Conservation (phyloP, 2,329 filamentous ascomycete species). For the Trichoderma koningiopsis region DNA sequence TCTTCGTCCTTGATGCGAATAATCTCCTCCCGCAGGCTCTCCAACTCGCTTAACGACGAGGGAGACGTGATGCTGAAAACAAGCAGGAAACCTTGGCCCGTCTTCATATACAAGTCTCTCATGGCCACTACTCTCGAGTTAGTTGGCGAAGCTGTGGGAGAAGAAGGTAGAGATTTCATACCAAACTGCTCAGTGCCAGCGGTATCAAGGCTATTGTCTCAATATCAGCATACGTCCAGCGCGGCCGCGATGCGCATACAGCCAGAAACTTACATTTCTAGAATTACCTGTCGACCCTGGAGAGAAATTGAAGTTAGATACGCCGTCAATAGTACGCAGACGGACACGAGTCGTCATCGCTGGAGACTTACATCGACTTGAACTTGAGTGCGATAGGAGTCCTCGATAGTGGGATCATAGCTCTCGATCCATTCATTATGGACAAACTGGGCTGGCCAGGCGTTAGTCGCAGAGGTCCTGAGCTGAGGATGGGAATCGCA, state of each 20-base stretch:
- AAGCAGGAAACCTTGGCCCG: constrained; percentile 85
- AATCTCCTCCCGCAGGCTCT: constrained; percentile 83
- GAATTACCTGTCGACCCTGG: constrained; percentile 81
- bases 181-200: constrained; percentile 92
- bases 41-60: constrained; percentile 80
- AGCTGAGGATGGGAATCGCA: background rate
- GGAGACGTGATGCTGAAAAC: constrained; percentile 89
- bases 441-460: constrained; percentile 75
- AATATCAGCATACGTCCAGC: background rate
- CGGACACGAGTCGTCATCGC: constrained; percentile 39
- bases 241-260: background rate
- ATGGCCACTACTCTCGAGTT: constrained; percentile 52
- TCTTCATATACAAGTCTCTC: constrained; percentile 90
- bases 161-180: constrained; percentile 47
- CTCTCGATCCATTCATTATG: constrained; percentile 94
- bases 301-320: constrained; percentile 37
- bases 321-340: background rate
- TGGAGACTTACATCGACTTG: constrained; percentile 77
- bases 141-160: background rate
- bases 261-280: constrained; percentile 72
- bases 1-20: constrained; percentile 89
- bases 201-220: constrained; percentile 69
- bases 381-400: constrained; percentile 73
- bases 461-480: constrained; percentile 28
- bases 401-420: constrained; percentile 78